phyloP scores from a whole-genome alignment of 2,329 filamentous ascomycete genomes.

The Ophiostoma perfectum region DNA sequence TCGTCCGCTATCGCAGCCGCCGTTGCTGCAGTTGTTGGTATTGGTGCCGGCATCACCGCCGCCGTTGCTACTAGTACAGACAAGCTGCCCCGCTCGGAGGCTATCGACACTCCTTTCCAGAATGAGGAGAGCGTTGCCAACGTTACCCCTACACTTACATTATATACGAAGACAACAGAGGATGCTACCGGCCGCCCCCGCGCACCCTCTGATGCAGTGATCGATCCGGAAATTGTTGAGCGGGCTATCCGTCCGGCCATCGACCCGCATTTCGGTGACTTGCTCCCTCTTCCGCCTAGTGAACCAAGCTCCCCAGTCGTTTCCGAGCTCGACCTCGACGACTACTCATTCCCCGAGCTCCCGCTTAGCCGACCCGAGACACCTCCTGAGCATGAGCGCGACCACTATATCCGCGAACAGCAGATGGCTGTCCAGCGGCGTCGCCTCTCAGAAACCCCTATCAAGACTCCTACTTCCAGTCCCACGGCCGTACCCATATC shows the following conservation, averaged over 20 bases:
- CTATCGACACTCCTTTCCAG: constrained; percentile 41
- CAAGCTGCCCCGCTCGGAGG: constrained; percentile 41
- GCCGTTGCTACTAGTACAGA: constrained; percentile 52
- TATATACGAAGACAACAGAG: not conserved
- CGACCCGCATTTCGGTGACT: constrained; percentile 60
- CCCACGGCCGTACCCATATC: constrained; percentile 55
- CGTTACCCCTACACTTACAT: constrained; percentile 28
- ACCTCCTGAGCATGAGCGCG: constrained; percentile 44
- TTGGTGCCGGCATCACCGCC: constrained; percentile 27
- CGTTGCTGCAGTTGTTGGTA: constrained; percentile 14
- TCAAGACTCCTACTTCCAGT: constrained; percentile 44
- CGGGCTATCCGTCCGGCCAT: constrained; percentile 59
- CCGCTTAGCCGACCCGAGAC: constrained; percentile 58
- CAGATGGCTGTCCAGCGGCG: constrained; percentile 40
- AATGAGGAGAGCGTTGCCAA: constrained; percentile 25
- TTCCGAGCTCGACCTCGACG: constrained; percentile 29
- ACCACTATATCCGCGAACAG: constrained; percentile 33
- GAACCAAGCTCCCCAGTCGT: constrained; percentile 42
- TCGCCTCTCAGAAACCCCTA: constrained; percentile 42
- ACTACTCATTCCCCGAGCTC: constrained; percentile 46
- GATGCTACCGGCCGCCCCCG: constrained; percentile 14
- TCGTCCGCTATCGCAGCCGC: constrained; percentile 29
- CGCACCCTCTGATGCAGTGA: constrained; percentile 32
- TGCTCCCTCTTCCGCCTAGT: constrained; percentile 59
- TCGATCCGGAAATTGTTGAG: constrained; percentile 55